These are phyloP conservation scores for Bruguiera parviflora DNA, from an alignment of 345 rosid genomes.

Conservation along the genomic window DNA sequence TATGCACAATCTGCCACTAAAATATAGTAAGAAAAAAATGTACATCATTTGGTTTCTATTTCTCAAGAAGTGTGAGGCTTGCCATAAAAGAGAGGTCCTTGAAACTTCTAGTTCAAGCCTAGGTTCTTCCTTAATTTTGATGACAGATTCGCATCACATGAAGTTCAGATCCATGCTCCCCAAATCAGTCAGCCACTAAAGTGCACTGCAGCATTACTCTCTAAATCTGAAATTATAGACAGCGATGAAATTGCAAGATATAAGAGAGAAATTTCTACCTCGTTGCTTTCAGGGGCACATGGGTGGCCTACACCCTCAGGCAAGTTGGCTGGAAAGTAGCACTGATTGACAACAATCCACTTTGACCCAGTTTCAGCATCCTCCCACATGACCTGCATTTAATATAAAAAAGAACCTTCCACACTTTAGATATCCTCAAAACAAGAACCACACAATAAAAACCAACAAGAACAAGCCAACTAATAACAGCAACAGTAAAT, in stretches of 20 bases:
- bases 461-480: not conserved
- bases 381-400: conserved; percentile 68
- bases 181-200: too few species aligned
- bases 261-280: conserved; percentile 35
- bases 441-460: not conserved
- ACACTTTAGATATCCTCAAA: not conserved
- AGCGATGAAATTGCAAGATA: not conserved
- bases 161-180: too few species aligned
- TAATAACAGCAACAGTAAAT: not conserved
- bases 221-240: not conserved
- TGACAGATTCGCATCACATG: too few species aligned
- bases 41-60: not conserved
- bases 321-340: conserved; percentile 65
- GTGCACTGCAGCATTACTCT: not conserved
- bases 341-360: conserved; percentile 54
- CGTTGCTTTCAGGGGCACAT: conserved; percentile 49
- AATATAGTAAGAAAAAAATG: not conserved
- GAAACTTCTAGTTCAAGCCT: not conserved
- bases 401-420: not conserved
- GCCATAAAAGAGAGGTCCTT: not conserved
- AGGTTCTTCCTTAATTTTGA: not conserved
- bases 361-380: conserved; percentile 48
- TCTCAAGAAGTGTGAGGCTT: not conserved
- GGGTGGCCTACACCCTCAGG: conserved; percentile 58
- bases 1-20: too few species aligned